Percentiles rank a stretch among this genome's conserved stretches.
Evolutionary conservation across 129 eudicot genomes (phyloP).

Genomic region (Dittrichia graveolens): DNA sequence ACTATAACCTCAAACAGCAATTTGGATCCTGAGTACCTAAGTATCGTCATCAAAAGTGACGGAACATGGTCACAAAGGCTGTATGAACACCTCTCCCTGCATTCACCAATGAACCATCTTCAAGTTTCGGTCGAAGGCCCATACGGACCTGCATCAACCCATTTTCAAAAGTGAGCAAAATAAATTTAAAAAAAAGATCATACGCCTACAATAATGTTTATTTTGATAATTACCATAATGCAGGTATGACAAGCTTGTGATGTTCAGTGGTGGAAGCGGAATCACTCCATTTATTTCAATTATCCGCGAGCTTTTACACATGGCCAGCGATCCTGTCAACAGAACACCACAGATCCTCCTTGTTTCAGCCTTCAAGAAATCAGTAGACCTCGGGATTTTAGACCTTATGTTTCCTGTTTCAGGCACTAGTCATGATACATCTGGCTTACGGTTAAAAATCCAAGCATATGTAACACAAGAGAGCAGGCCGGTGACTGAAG

Average conservation of each 20-base stretch:
- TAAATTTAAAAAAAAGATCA: not conserved
- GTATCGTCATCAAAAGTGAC: conserved; percentile 60
- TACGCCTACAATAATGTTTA: not conserved
- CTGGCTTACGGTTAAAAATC: conserved; percentile 43
- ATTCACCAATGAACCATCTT: conserved; percentile 42
- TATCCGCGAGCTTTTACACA: conserved; percentile 56
- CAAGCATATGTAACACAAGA: conserved; percentile 58
- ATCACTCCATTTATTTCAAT: conserved; percentile 68
- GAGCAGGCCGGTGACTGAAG: conserved; percentile 26
- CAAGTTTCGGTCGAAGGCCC: conserved; percentile 72
- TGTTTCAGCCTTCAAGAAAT: conserved; percentile 50
- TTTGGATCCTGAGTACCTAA: conserved; percentile 59
- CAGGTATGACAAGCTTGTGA: conserved; percentile 65
- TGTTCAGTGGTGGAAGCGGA: conserved; percentile 80
- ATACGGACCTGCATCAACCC: conserved; percentile 57
- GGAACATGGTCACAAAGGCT: conserved; percentile 65
- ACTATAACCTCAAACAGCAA: conserved; percentile 56
- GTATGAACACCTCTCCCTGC: conserved; percentile 43
- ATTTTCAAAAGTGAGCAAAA: conserved; percentile 45
- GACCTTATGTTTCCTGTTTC: conserved; percentile 56
- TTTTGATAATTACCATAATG: not conserved
- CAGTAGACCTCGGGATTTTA: conserved; percentile 51
- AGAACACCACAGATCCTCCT: conserved; percentile 45
- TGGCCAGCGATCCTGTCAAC: conserved; percentile 17
- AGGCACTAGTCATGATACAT: conserved; percentile 36